Percentiles rank a stretch among this genome's conserved stretches.
Conservation (phyloP, 2,329 filamentous ascomycete genomes). For the Zymoseptoria ardabiliae region DNA sequence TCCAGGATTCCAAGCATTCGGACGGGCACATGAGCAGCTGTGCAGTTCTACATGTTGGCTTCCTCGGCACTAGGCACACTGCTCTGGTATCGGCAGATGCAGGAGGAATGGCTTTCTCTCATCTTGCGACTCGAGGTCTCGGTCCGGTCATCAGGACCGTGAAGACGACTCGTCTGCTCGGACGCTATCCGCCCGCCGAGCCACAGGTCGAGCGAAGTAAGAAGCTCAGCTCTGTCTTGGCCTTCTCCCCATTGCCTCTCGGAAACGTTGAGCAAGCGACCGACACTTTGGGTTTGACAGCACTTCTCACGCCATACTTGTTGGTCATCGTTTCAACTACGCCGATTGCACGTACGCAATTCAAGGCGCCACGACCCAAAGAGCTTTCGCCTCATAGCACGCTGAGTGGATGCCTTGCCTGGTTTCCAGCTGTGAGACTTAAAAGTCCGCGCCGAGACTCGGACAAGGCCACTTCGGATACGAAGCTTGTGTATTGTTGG, state of each 20-base stretch:
- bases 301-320: slow-evolving; percentile 90
- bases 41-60: slow-evolving; percentile 83
- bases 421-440: slow-evolving; percentile 93
- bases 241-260: slow-evolving; percentile 80
- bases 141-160: slow-evolving; percentile 78
- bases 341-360: slow-evolving; percentile 89
- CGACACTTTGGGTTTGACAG: slow-evolving; percentile 82
- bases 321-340: slow-evolving; percentile 96
- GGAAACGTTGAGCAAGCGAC: slow-evolving; percentile 90
- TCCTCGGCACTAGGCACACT: slow-evolving; percentile 86
- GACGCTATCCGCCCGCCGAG: slow-evolving; percentile 72
- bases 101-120: slow-evolving; percentile 94
- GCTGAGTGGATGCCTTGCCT: slow-evolving; percentile 88
- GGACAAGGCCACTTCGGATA: slow-evolving; percentile 60
- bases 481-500: slow-evolving; percentile 96
- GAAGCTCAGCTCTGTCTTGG: slow-evolving; percentile 91
- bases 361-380: slow-evolving; percentile 85
- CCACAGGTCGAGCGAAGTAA: slow-evolving; percentile 57
- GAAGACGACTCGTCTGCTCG: slow-evolving; percentile 83
- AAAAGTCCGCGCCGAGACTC: slow-evolving; percentile 57
- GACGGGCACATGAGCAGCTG: slow-evolving; percentile 79
- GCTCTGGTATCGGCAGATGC: slow-evolving; percentile 93
- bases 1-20: slow-evolving; percentile 56
- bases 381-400: slow-evolving; percentile 84
- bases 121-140: slow-evolving; percentile 84